These are phyloP conservation scores for Dactylorhiza incarnata DNA, from an alignment of 106 monocot genomes.

Conservation along the genomic window DNA sequence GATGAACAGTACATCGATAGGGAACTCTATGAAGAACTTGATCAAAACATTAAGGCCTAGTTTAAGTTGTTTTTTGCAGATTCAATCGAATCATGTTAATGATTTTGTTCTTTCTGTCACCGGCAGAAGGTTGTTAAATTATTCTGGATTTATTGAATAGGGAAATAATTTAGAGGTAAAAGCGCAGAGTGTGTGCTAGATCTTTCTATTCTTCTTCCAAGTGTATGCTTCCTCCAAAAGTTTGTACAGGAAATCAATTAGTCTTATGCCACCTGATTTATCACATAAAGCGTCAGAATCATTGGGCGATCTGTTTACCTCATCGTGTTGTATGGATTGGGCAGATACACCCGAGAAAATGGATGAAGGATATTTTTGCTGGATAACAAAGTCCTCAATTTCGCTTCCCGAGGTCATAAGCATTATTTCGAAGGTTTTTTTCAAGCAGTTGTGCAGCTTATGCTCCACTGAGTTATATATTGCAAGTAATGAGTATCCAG, in stretches of 20 bases:
- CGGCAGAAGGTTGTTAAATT: slow-evolving; percentile 28
- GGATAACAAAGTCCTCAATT: slow-evolving; percentile 45
- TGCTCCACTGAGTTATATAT: slow-evolving; percentile 49
- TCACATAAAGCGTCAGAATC: slow-evolving; percentile 49
- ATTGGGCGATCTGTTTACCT: slow-evolving; percentile 41
- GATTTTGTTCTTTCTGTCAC: slow-evolving; percentile 36
- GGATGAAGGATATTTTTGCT: slow-evolving; percentile 67
- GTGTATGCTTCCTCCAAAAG: slow-evolving; percentile 78
- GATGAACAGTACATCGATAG: slow-evolving; percentile 67
- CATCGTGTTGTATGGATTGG: slow-evolving; percentile 51
- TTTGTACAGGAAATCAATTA: slow-evolving; percentile 49
- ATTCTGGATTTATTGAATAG: slow-evolving; percentile 12
- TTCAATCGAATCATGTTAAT: slow-evolving; percentile 26
- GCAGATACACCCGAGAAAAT: slow-evolving; percentile 22
- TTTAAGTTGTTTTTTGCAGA: slow-evolving; percentile 35
- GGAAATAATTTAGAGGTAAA: slow-evolving; percentile 2
- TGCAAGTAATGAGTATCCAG: slow-evolving; percentile 55
- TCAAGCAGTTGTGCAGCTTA: slow-evolving; percentile 10
- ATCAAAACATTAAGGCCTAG: slow-evolving; percentile 32
- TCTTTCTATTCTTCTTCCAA: slow-evolving; percentile 63
- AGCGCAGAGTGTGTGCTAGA: slow-evolving; percentile 32
- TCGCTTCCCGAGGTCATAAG: slow-evolving; percentile 45
- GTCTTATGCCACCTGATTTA: slow-evolving; percentile 59
- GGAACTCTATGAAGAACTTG: slow-evolving; percentile 53
- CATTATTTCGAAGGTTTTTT: slow-evolving; percentile 24